A percentile compares a stretch with the other conserved stretches of the same genome.
Evolutionary conservation across 148 eudicot genomes (phyloP).

Genomic region (Polygonum aviculare): DNA sequence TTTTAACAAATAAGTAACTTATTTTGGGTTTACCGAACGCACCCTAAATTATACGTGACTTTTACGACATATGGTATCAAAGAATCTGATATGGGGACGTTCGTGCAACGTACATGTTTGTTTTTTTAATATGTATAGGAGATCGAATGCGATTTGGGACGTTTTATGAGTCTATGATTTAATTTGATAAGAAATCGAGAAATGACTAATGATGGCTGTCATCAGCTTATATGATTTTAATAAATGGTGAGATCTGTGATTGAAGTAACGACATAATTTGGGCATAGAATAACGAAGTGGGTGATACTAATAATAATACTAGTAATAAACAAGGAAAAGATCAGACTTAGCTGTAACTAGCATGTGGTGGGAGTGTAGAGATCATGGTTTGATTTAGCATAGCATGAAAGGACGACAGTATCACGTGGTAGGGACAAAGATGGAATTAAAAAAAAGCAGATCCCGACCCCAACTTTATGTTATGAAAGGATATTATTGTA

Average conservation of each 20-base stretch:
- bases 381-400: not conserved
- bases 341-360: not conserved
- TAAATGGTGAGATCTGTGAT: too few relatives aligned
- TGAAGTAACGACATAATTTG: not conserved
- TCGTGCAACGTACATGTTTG: not conserved
- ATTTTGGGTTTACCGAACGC: too few relatives aligned
- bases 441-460: not conserved
- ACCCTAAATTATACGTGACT: not conserved
- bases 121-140: too few relatives aligned
- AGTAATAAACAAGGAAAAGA: not conserved
- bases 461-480: not conserved
- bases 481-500: not conserved
- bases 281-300: not conserved
- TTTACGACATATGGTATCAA: not conserved
- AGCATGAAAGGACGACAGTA: not conserved
- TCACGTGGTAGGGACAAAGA: slow-evolving; percentile 1
- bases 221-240: too few relatives aligned
- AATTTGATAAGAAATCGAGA: too few relatives aligned
- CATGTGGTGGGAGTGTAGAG: not conserved
- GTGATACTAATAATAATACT: not conserved
- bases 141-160: too few relatives aligned
- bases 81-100: not conserved
- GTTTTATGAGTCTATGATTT: too few relatives aligned
- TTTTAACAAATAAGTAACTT: too few relatives aligned
- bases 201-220: too few relatives aligned